Evolutionary conservation across 495 filamentous ascomycete species (phyloP).

Genomic region (Tuber aestivum): DNA sequence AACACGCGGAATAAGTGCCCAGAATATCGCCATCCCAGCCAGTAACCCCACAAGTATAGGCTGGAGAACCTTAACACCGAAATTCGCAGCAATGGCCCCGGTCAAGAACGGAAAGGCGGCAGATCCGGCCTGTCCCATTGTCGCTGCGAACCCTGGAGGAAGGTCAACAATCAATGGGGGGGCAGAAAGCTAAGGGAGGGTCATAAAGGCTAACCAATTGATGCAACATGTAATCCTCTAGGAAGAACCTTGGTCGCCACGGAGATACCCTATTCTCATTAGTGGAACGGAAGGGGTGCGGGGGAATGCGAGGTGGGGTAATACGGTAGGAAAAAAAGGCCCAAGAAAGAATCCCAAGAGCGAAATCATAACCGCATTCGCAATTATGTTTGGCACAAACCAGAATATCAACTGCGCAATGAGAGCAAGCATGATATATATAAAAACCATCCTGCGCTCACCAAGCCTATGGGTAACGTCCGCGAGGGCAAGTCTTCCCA

Average conservation of each 20-base stretch:
- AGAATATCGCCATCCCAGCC: conserved; percentile 42
- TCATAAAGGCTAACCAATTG: conserved; percentile 18
- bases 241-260: conserved; percentile 44
- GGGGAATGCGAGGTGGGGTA: conserved; percentile 51
- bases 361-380: conserved; percentile 62
- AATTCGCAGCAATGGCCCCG: conserved; percentile 45
- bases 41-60: conserved; percentile 45
- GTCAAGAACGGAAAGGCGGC: conserved; percentile 47
- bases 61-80: conserved; percentile 45
- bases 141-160: conserved; percentile 42
- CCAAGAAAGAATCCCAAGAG: conserved; percentile 74
- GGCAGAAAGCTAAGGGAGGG: background rate
- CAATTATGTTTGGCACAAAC: conserved; percentile 65
- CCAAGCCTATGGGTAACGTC: conserved; percentile 59
- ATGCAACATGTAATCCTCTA: conserved; percentile 44
- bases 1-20: conserved; percentile 42
- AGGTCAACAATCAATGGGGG: background rate
- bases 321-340: conserved; percentile 53
- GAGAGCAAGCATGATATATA: conserved; percentile 55
- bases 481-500: conserved; percentile 63
- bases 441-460: conserved; percentile 61
- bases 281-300: conserved; percentile 61
- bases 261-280: conserved; percentile 32
- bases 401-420: conserved; percentile 67
- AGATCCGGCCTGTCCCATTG: conserved; percentile 44